Conservation (phyloP, 208 protist genomes). For the Angomonas deanei region DNA sequence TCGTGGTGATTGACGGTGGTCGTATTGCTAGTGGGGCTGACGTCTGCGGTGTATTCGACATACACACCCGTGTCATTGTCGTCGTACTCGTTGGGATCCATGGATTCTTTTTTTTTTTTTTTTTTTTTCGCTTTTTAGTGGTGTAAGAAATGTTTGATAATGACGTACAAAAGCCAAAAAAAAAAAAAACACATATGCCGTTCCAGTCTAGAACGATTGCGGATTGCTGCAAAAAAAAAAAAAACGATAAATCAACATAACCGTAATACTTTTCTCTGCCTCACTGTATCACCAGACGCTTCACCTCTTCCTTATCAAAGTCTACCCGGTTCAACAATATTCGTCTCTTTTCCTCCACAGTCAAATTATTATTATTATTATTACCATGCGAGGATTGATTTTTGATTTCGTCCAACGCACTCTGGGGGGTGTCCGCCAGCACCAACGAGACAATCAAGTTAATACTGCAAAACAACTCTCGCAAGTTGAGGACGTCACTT, state of each 20-base stretch:
- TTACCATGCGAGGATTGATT: neutral
- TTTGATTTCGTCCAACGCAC: constrained; percentile 54
- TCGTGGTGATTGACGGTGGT: neutral
- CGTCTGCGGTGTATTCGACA: too few relatives aligned
- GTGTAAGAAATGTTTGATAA: too few relatives aligned
- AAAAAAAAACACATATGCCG: too few relatives aligned
- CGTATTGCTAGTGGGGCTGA: neutral
- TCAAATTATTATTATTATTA: constrained; percentile 43
- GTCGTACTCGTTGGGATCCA: too few relatives aligned
- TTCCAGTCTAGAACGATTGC: too few relatives aligned
- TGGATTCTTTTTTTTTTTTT: too few relatives aligned
- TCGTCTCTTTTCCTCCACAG: constrained; percentile 61
- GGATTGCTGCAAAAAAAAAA: neutral
- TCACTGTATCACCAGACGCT: too few relatives aligned
- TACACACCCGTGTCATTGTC: too few relatives aligned
- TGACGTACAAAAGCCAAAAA: too few relatives aligned
- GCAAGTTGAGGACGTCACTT: constrained; percentile 20
- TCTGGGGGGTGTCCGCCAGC: constrained; percentile 52
- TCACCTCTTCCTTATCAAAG: constrained; percentile 59
- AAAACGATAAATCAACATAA: constrained; percentile 3
- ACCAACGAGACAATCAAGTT: constrained; percentile 49
- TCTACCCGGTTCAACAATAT: constrained; percentile 60
- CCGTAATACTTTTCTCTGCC: neutral
- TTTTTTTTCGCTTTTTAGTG: too few relatives aligned
- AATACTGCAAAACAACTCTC: constrained; percentile 13